Base-by-base conservation (phyloP, 495 filamentous ascomycete genomes). In the Podospora australis region DNA sequence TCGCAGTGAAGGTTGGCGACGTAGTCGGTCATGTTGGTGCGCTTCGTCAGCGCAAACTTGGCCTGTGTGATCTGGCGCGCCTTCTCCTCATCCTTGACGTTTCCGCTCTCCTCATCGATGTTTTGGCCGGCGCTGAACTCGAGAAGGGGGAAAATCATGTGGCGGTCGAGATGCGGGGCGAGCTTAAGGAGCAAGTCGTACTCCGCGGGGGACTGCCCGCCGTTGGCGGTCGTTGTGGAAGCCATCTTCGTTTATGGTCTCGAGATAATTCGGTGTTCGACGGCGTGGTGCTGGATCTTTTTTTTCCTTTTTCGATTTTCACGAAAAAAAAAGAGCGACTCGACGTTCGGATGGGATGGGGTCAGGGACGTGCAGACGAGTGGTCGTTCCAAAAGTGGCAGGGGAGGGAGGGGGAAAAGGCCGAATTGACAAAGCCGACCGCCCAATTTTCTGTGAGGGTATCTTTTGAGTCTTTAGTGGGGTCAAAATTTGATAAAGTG, bases 21-120 rank as follows among this genome's bases (percentile, higher is more conserved):
- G 65, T 94, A 98, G 68, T 97, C 92, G 57, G 82, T 88, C 92
- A 98, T 98, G 74, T 97, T 94, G 48, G 92, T 95, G 65, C 85
- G 80, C 77, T 95, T 91, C 47, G 96, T 80, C 23, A 98, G 79
- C 67, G 89, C 82, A 65, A 88, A 96, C 65, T 95, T 95, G 60
- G 87, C 81, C 61, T 84, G 80, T 23, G 78, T 81, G 56, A 90
- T 83, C 59, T 88, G 83, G 44, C 76, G 71, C 26, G 83, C 71
- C 49, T 74, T 70, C 53, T 75, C 76, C 51, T 75, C 71, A 35
- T 78, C 79, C 45, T 64, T 70, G 23, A 67, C 56, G 42, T 78
- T 70, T 24, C 75, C 76, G 43, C 69, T 72, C 25, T 80, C 79
- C 49, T 78, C 74, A 35, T 78, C 64, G 30, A 59, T 32, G 5